Evolutionary conservation across 148 eudicot genomes (phyloP).

Genomic region (Rhododendron kiyosumense): DNA sequence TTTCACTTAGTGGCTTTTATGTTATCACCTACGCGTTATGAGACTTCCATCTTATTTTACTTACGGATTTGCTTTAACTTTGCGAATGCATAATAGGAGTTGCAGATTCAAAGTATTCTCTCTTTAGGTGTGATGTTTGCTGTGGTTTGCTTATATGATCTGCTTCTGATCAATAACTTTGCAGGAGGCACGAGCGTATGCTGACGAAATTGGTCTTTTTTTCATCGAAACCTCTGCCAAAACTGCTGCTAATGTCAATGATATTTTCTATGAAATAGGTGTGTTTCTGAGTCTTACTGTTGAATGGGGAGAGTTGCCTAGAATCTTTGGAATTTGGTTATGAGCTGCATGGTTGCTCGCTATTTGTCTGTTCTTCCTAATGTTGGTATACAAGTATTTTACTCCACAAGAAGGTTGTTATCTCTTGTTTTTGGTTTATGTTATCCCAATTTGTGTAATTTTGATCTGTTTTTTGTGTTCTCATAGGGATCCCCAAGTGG

Average conservation of each 20-base stretch:
- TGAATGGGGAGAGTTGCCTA: not conserved
- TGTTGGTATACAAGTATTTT: not conserved
- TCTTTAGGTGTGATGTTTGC: not conserved
- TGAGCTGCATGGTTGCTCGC: not conserved
- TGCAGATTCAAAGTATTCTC: not conserved
- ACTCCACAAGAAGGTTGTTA: not conserved
- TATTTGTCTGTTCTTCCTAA: not conserved
- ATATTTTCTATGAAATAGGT: conserved; percentile 88
- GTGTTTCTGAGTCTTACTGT: conserved; percentile 5
- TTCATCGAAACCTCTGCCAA: conserved; percentile 93
- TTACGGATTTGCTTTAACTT: not conserved
- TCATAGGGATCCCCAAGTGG: not conserved
- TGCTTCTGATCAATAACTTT: conserved; percentile 5
- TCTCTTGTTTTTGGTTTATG: not conserved
- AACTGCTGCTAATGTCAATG: conserved; percentile 89
- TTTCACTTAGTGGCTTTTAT: not conserved
- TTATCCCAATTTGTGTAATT: not conserved
- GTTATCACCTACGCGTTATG: not conserved
- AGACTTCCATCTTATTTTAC: not conserved
- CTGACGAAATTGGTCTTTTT: conserved; percentile 87
- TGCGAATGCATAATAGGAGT: not conserved
- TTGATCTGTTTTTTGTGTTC: not conserved
- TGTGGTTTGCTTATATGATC: not conserved
- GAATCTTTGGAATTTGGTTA: not conserved
- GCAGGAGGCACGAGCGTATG: conserved; percentile 90